Conservation (phyloP, 352 stramenopile species). For the Globisporangium cylindrosporum region DNA sequence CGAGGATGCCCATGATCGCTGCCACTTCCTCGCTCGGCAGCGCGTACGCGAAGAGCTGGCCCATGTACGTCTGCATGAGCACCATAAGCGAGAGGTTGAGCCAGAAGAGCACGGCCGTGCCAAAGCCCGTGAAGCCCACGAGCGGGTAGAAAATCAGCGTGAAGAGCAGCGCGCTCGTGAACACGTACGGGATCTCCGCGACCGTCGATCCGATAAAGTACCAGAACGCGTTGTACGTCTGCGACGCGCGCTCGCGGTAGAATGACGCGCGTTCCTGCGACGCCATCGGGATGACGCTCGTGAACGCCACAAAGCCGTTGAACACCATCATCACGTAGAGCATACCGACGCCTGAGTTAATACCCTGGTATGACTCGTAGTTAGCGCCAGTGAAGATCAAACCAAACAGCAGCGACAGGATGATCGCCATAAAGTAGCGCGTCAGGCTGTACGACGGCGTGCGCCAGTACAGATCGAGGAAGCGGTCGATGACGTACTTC, state of each 20-base stretch:
- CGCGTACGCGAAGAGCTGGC: slow-evolving; percentile 60
- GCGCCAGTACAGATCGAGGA: slow-evolving; percentile 29
- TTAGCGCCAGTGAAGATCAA: too few relatives aligned
- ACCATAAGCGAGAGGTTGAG: slow-evolving; percentile 58
- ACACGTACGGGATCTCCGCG: slow-evolving; percentile 58
- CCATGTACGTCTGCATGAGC: slow-evolving; percentile 48
- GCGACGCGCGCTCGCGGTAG: slow-evolving; percentile 56
- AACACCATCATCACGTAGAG: too few relatives aligned
- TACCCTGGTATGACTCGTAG: too few relatives aligned
- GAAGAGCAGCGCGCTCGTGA: slow-evolving; percentile 28
- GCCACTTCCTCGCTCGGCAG: slow-evolving; percentile 35
- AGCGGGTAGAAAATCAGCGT: slow-evolving; percentile 67
- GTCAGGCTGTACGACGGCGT: slow-evolving; percentile 69
- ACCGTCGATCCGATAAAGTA: slow-evolving; percentile 73
- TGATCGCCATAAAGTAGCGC: too few relatives aligned
- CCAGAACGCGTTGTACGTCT: slow-evolving; percentile 79
- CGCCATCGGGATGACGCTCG: slow-evolving; percentile 63
- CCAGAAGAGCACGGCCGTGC: slow-evolving; percentile 50
- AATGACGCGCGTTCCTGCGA: slow-evolving; percentile 53
- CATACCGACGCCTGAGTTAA: too few relatives aligned
- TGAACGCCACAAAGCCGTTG: slow-evolving; percentile 50
- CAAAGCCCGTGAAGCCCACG: slow-evolving; percentile 29
- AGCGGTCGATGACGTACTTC: slow-evolving; percentile 22
- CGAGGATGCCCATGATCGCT: slow-evolving; percentile 22
- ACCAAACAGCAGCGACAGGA: too few relatives aligned